phyloP scores from a whole-genome alignment of 2,329 filamentous ascomycete genomes.

The Trichoderma atrobrunneum region DNA sequence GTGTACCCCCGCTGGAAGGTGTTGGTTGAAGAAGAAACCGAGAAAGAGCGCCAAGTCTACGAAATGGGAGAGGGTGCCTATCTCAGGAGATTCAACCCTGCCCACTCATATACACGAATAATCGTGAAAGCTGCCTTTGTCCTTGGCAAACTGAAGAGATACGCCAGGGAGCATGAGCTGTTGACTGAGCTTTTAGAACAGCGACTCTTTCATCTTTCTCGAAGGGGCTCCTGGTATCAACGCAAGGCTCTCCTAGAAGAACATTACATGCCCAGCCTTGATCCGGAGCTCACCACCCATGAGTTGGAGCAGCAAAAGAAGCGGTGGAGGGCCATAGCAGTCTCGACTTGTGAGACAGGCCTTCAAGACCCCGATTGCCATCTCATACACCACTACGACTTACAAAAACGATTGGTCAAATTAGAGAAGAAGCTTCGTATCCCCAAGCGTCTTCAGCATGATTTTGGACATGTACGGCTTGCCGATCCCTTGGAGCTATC shows the following conservation, averaged over 20 bases:
- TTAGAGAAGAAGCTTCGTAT: slow-evolving; percentile 82
- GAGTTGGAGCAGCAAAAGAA: slow-evolving; percentile 63
- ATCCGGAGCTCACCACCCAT: slow-evolving; percentile 38
- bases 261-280: slow-evolving; percentile 78
- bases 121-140: slow-evolving; percentile 82
- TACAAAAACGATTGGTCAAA: slow-evolving; percentile 91
- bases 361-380: slow-evolving; percentile 88
- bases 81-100: slow-evolving; percentile 82
- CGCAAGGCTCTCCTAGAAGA: slow-evolving; percentile 92
- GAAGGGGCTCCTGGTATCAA: slow-evolving; percentile 91
- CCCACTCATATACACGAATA: slow-evolving; percentile 90
- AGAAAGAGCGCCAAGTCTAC: slow-evolving; percentile 74
- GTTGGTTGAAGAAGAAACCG: slow-evolving; percentile 69
- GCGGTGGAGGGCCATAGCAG: slow-evolving; percentile 74
- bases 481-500: slow-evolving; percentile 71
- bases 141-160: slow-evolving; percentile 76
- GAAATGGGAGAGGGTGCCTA: slow-evolving; percentile 85
- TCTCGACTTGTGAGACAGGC: slow-evolving; percentile 78
- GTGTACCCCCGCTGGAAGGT: slow-evolving; percentile 78
- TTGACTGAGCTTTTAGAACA: slow-evolving; percentile 75
- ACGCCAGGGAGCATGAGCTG: slow-evolving; percentile 72
- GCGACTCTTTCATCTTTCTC: slow-evolving; percentile 77
- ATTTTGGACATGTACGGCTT: slow-evolving; percentile 83
- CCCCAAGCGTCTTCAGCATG: slow-evolving; percentile 81
- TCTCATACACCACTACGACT: slow-evolving; percentile 86